Conservation (phyloP, 495 filamentous ascomycete genomes). For the Chlorociboria aeruginascens region DNA sequence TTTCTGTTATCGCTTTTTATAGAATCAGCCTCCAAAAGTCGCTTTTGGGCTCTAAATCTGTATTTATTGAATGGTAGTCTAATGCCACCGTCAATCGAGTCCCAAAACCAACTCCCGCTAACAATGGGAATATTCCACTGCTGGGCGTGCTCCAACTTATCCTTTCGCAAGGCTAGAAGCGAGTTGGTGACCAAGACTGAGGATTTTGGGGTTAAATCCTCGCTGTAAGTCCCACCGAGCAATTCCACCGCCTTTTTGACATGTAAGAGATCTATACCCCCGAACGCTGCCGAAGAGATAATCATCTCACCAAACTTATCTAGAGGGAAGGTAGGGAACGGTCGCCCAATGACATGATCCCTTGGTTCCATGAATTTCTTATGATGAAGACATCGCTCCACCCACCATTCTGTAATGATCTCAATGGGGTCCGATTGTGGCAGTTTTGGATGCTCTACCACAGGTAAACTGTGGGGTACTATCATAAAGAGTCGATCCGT, state of each 20-base stretch:
- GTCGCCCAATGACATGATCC: conserved; percentile 59
- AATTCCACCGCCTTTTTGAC: conserved; percentile 61
- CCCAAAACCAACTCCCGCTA: conserved; percentile 69
- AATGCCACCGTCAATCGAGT: conserved; percentile 51
- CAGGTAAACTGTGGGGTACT: conserved; percentile 33
- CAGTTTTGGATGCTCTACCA: conserved; percentile 2
- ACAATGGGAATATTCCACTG: conserved; percentile 70
- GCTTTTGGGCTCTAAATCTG: conserved; percentile 8
- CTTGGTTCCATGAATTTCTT: conserved; percentile 58
- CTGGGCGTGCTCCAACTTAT: conserved; percentile 66
- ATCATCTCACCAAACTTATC: conserved; percentile 51
- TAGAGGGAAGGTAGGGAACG: conserved; percentile 59
- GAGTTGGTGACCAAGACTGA: conserved; percentile 52
- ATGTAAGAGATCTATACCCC: conserved; percentile 75
- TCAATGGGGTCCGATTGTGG: conserved; percentile 8
- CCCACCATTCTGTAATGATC: conserved; percentile 81
- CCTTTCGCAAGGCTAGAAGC: conserved; percentile 36
- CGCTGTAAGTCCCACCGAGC: conserved; percentile 68
- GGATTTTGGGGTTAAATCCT: conserved; percentile 51
- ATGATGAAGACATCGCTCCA: conserved; percentile 74
- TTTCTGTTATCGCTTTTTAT: not conserved
- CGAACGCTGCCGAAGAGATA: conserved; percentile 73
- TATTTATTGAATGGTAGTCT: conserved; percentile 35
- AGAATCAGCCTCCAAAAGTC: conserved; percentile 1
- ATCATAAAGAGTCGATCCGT: conserved; percentile 30